Conservation (phyloP, 139 green algal genomes). For the Tetratostichococcus sp. region DNA sequence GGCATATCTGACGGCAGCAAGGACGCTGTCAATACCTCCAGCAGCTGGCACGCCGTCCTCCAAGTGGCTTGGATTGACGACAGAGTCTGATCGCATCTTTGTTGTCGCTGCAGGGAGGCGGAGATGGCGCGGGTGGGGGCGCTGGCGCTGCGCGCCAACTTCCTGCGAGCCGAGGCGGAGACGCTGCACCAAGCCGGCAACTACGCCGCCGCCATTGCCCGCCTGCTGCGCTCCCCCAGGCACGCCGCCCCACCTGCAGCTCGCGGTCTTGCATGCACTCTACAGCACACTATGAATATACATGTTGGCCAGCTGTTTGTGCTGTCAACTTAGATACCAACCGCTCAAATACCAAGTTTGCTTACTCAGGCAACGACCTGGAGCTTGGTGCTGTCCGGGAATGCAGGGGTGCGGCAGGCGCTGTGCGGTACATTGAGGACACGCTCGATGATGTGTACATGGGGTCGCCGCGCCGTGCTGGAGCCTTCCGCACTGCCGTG, state of each 20-base stretch:
- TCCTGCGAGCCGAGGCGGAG: conserved; percentile 28
- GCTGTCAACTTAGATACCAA: too few species aligned
- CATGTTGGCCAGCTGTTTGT: too few species aligned
- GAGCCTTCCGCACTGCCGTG: conserved; percentile 12
- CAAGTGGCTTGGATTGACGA: too few species aligned
- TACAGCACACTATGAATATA: too few species aligned
- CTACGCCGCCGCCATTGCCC: conserved; percentile 20
- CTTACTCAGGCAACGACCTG: too few species aligned
- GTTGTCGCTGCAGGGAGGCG: neutral
- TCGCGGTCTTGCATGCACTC: neutral
- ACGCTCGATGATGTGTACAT: conserved; percentile 13
- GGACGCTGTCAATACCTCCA: too few species aligned
- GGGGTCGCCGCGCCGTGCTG: neutral
- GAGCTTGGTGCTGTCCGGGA: too few species aligned
- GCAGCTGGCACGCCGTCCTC: too few species aligned
- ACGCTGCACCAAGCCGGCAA: conserved; percentile 20
- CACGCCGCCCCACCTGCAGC: neutral
- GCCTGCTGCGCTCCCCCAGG: conserved; percentile 8
- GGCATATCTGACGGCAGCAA: too few species aligned
- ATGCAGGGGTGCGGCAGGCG: conserved; percentile 13
- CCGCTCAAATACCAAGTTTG: too few species aligned
- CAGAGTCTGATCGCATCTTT: too few species aligned
- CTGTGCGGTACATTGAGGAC: conserved; percentile 36
- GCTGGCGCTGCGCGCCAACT: conserved; percentile 29
- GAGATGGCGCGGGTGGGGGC: conserved; percentile 9